Evolutionary conservation across 441 rosid species (phyloP).

Genomic region (Biscutella laevigata): DNA sequence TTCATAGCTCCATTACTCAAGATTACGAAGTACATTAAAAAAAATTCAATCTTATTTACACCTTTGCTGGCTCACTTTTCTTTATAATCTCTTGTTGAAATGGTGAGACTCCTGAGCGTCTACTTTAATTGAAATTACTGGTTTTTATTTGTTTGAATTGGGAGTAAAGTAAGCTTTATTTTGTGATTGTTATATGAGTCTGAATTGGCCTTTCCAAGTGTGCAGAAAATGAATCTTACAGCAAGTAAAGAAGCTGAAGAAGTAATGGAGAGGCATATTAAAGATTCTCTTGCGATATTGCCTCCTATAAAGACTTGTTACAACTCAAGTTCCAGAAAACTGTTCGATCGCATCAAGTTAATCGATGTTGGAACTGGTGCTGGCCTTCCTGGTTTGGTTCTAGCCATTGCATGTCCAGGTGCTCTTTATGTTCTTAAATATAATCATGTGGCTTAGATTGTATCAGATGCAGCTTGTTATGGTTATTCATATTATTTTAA

Average conservation of each 20-base stretch:
- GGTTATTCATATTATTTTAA: not conserved
- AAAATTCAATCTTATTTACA: not conserved
- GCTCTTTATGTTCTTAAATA: not conserved
- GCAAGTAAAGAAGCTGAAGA: conserved; percentile 56
- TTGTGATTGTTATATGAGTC: not conserved
- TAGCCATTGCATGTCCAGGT: conserved; percentile 81
- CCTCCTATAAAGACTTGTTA: conserved; percentile 47
- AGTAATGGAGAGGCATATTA: conserved; percentile 73
- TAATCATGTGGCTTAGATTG: not conserved
- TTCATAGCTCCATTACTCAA: not conserved
- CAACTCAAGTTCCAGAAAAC: conserved; percentile 28
- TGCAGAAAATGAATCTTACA: conserved; percentile 83
- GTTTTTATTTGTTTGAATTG: not conserved
- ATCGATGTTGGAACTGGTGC: conserved; percentile 86
- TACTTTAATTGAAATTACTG: not conserved
- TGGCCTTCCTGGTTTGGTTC: conserved; percentile 79
- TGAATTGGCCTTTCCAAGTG: not conserved
- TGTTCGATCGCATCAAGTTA: conserved; percentile 32
- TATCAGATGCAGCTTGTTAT: not conserved
- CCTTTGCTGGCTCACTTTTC: not conserved
- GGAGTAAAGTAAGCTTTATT: not conserved
- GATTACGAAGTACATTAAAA: not conserved
- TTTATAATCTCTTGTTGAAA: no score
- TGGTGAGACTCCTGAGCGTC: no score
- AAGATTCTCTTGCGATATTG: conserved; percentile 77